phyloP scores from a whole-genome alignment of 805 yeast species.

The Naumovozyma castellii region DNA sequence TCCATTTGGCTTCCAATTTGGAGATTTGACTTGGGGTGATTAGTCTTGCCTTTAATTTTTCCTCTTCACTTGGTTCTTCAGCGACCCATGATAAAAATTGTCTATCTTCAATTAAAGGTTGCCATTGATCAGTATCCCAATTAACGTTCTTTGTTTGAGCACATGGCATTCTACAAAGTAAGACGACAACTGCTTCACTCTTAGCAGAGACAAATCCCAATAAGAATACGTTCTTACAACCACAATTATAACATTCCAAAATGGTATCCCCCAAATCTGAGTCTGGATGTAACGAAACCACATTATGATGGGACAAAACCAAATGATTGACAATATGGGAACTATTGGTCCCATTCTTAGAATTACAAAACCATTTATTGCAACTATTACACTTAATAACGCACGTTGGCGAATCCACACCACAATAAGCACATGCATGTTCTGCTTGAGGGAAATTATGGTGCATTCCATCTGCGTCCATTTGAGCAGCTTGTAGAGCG shows the following conservation, averaged over 20 bases:
- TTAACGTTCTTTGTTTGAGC: conserved; percentile 62
- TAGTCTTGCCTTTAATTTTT: conserved; percentile 43
- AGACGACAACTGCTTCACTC: conserved; percentile 75
- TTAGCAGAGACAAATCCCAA: conserved; percentile 85
- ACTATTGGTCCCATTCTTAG: conserved; percentile 45
- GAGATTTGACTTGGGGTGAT: conserved; percentile 57
- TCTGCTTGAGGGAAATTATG: conserved; percentile 18
- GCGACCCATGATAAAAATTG: conserved; percentile 78
- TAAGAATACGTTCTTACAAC: conserved; percentile 66
- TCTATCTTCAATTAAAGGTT: conserved; percentile 70
- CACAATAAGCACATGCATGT: conserved; percentile 62
- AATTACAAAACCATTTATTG: conserved; percentile 84
- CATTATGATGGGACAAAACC: conserved; percentile 69
- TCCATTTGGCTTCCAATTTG: conserved; percentile 75
- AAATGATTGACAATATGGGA: conserved; percentile 83
- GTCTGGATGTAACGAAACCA: conserved; percentile 64
- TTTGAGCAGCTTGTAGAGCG: background rate
- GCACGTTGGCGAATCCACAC: conserved; percentile 50
- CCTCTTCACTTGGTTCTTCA: conserved; percentile 56
- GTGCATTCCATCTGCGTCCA: background rate
- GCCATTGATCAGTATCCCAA: conserved; percentile 90
- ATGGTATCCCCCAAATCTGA: conserved; percentile 81
- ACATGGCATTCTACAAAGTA: conserved; percentile 83
- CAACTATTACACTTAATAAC: conserved; percentile 73
- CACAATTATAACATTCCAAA: conserved; percentile 86